These are phyloP conservation scores for Extremus antarcticus DNA, from an alignment of 495 filamentous ascomycete species.

Conservation along the genomic window DNA sequence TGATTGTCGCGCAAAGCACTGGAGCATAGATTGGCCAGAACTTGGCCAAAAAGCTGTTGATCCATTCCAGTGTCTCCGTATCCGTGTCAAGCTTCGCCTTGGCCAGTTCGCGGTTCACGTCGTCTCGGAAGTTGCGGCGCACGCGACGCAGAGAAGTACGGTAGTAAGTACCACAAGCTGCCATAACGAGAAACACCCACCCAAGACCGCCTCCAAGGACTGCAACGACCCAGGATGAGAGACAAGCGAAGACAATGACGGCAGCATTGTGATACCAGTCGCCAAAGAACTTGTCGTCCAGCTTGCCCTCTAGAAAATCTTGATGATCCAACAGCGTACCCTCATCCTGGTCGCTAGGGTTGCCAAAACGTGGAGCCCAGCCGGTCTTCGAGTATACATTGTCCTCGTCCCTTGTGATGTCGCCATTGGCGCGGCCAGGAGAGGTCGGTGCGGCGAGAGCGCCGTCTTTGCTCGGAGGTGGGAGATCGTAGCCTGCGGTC, in stretches of 20 bases:
- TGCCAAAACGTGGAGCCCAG: constrained; percentile 78
- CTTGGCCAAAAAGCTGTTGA: constrained; percentile 96
- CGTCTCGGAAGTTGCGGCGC: constrained; percentile 90
- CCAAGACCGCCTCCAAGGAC: constrained; percentile 80
- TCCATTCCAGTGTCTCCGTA: constrained; percentile 92
- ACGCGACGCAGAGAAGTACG: constrained; percentile 89
- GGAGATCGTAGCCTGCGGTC: constrained; percentile 66
- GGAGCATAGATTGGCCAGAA: constrained; percentile 99
- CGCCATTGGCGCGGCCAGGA: constrained; percentile 36
- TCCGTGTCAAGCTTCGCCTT: constrained; percentile 85
- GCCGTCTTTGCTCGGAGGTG: constrained; percentile 58
- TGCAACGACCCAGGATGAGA: constrained; percentile 82
- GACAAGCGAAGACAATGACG: constrained; percentile 83
- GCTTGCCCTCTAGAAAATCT: constrained; percentile 69
- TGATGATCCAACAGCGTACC: constrained; percentile 72
- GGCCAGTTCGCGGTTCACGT: constrained; percentile 83
- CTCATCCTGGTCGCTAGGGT: constrained; percentile 38
- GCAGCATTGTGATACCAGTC: constrained; percentile 98
- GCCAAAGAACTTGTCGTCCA: constrained; percentile 87
- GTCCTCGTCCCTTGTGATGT: constrained; percentile 46
- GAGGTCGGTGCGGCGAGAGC: constrained; percentile 39
- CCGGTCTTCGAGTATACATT: constrained; percentile 61
- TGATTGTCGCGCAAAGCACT: constrained; percentile 81
- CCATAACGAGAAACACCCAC: constrained; percentile 91
- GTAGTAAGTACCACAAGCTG: constrained; percentile 86